Evolutionary conservation across 2,329 filamentous ascomycete species (phyloP), one percentile per base, ranked within the genome.

Genomic region (Calonectria montana): DNA sequence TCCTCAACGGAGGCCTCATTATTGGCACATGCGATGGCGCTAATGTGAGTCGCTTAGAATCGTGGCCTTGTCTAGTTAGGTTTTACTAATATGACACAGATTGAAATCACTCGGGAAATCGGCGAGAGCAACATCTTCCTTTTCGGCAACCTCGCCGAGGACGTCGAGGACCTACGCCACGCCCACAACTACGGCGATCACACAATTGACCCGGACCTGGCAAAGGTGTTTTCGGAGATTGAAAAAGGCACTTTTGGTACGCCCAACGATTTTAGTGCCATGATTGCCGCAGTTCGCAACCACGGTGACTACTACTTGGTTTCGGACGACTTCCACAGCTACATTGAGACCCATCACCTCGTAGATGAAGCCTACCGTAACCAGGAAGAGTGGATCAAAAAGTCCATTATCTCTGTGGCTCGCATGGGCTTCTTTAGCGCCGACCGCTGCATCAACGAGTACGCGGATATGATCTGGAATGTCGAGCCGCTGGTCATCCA

Each of bases 261-360:
- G 69, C 87, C 92, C 1, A 86, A 90, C 64, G 90, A 94, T 80
- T 99, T 98, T 84, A 88, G 90, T n/a, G 94, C 94, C 35, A 89
- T 99, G 75, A 90, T 97, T 76, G 91, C 93, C 75, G 94, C 94
- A 12, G 96, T 99, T 75, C 91, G 93, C 74, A 94, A 98, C 72
- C 97, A 98, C 76, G 96, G 97, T 45, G 97, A 99, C 83, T 98
- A 97, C 87, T 99, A 99, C 84, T 91, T 99, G 35, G 96, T 98
- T 59, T 98, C 95, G 45, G 97, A 99, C 81, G 97, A 99, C 84
- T 99, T 99, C 89, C 92, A 94, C 85, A 96, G 93, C 81, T 99
- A 99, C 86, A 88, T 97, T 78, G 91, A 96, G 84, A 98, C 97
- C 9, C 97, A 99, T 75, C 89, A 91, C 70, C 89, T 98, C 67